A percentile compares a stretch with the other conserved stretches of the same genome.
phyloP scores from a whole-genome alignment of 352 stramenopile genomes.

The Blastocystis sp. region DNA sequence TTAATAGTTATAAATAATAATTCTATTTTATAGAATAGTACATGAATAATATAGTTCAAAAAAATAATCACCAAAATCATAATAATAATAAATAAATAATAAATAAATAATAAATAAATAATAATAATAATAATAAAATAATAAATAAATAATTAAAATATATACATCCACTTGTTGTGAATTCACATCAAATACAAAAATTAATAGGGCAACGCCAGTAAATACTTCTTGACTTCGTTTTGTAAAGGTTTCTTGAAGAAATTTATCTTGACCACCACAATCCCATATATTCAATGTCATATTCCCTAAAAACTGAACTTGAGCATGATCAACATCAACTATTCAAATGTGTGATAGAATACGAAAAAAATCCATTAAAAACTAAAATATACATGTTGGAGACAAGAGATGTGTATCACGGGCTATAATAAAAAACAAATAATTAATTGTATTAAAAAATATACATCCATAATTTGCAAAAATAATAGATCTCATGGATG shows the following conservation, averaged over 20 bases:
- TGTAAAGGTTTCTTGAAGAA: constrained; percentile 99
- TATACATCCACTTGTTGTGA: constrained; percentile 43
- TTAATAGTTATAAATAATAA: no score
- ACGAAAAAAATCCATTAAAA: background rate
- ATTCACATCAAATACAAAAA: constrained; percentile 97
- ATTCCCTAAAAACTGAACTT: constrained; percentile 83
- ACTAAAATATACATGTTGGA: constrained; percentile 58
- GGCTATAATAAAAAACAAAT: constrained; percentile 45
- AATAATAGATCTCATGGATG: constrained; percentile 97
- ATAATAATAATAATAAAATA: no score
- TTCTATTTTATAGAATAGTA: no score
- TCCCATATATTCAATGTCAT: constrained; percentile 96
- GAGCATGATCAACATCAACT: constrained; percentile 71
- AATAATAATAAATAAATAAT: no score
- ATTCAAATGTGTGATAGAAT: background rate
- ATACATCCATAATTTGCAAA: constrained; percentile 94
- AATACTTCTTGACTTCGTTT: constrained; percentile 95
- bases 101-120: no score
- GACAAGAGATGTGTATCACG: constrained; percentile 85
- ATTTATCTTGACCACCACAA: constrained; percentile 83
- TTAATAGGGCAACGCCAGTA: constrained; percentile 80
- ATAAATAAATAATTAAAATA: no score
- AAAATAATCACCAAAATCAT: no score
- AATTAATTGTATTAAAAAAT: background rate
- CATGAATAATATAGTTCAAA: no score